These are phyloP conservation scores for Candida loeiensis DNA, from an alignment of 805 yeast genomes.

Conservation along the genomic window DNA sequence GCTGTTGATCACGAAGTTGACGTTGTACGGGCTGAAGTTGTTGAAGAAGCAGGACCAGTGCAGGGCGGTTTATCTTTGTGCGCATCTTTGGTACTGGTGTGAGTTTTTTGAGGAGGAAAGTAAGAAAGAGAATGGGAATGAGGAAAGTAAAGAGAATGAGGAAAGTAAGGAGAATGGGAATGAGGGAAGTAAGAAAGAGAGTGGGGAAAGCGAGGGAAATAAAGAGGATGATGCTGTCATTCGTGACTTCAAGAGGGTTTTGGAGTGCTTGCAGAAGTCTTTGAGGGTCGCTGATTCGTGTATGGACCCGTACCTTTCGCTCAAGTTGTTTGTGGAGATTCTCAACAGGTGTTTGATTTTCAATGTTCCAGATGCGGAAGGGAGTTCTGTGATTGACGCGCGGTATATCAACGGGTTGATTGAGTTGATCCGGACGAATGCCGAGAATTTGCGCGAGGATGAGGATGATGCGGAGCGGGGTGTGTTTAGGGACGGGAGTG, in stretches of 20 bases:
- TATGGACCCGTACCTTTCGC: slow-evolving; percentile 70
- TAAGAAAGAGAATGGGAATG: slow-evolving; percentile 19
- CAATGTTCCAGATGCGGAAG: slow-evolving; percentile 58
- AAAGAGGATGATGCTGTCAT: slow-evolving; percentile 17
- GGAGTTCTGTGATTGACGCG: slow-evolving; percentile 64
- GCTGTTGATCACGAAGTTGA: slow-evolving; percentile 75
- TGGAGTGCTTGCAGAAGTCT: slow-evolving; percentile 88
- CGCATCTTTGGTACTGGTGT: slow-evolving; percentile 93
- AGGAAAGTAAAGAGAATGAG: slow-evolving; percentile 9
- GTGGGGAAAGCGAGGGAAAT: too few relatives aligned
- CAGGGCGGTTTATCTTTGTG: slow-evolving; percentile 79
- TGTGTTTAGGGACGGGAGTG: slow-evolving; percentile 27
- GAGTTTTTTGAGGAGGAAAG: slow-evolving; percentile 36
- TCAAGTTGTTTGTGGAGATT: slow-evolving; percentile 86
- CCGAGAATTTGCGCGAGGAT: slow-evolving; percentile 42
- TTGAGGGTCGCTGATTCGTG: slow-evolving; percentile 91
- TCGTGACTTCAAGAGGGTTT: slow-evolving; percentile 54
- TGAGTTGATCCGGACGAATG: slow-evolving; percentile 69
- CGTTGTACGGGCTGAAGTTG: slow-evolving; percentile 82
- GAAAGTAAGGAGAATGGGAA: too few relatives aligned
- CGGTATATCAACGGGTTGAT: slow-evolving; percentile 82
- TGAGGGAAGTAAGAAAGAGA: too few relatives aligned
- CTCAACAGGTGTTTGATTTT: slow-evolving; percentile 82
- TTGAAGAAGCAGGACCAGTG: slow-evolving; percentile 94
- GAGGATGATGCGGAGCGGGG: slow-evolving; percentile 26